phyloP scores from a whole-genome alignment of 163 green algal genomes.

The Prototheca wickerhamii region DNA sequence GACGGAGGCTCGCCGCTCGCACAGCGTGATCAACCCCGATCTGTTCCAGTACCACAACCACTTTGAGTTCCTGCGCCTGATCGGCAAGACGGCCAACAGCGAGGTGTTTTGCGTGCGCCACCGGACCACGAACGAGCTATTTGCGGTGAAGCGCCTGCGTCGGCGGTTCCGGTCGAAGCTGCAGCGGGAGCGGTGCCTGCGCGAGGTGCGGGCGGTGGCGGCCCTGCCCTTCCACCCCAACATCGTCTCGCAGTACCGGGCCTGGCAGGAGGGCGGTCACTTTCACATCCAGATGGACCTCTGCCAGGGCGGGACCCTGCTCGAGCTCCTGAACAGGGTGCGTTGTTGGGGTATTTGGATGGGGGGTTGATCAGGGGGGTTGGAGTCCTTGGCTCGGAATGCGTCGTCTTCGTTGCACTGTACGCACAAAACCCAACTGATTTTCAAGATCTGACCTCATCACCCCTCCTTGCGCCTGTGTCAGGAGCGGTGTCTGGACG shows the following conservation, averaged over 20 bases:
- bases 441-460: too few species aligned
- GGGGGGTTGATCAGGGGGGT: background rate
- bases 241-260: slow-evolving; percentile 63
- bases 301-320: slow-evolving; percentile 60
- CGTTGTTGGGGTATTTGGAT: background rate
- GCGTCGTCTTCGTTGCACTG: too few species aligned
- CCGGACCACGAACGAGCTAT: slow-evolving; percentile 30
- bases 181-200: slow-evolving; percentile 52
- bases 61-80: slow-evolving; percentile 43
- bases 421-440: too few species aligned
- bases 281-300: slow-evolving; percentile 80
- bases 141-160: slow-evolving; percentile 50
- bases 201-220: slow-evolving; percentile 64
- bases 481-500: slow-evolving; percentile 14
- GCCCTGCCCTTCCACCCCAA: slow-evolving; percentile 53
- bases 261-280: slow-evolving; percentile 67
- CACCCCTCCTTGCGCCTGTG: too few species aligned
- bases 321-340: slow-evolving; percentile 22
- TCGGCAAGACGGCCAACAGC: slow-evolving; percentile 41
- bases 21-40: slow-evolving; percentile 31
- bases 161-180: slow-evolving; percentile 40
- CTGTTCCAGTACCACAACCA: slow-evolving; percentile 52
- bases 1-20: slow-evolving; percentile 23
- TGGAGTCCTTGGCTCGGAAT: too few species aligned
- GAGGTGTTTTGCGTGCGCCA: slow-evolving; percentile 54